phyloP scores from a whole-genome alignment of 2,329 filamentous ascomycete species.

The Neonectria magnoliae region DNA sequence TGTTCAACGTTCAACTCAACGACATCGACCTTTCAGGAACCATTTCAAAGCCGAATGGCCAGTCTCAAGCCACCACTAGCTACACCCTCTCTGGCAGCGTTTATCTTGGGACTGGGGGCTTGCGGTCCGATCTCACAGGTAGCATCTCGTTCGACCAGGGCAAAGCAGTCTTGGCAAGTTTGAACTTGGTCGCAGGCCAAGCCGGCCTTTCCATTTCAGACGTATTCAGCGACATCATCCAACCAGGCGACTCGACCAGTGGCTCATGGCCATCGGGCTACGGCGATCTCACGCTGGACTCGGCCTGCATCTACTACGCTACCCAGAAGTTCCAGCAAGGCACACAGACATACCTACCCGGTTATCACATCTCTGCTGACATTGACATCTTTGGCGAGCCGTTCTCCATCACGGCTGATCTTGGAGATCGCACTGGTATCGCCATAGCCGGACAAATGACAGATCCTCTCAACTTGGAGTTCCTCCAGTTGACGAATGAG shows the following conservation, averaged over 20 bases:
- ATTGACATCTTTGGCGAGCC: neutral
- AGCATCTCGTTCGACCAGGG: constrained; percentile 1
- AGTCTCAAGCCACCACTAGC: neutral
- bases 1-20: too few relatives aligned
- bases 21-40: too few relatives aligned
- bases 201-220: neutral
- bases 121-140: neutral
- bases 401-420: neutral
- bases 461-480: neutral
- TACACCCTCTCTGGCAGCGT: neutral
- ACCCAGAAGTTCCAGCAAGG: neutral
- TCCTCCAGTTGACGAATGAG: neutral
- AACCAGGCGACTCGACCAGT: neutral
- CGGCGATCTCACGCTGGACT: neutral
- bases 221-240: too few relatives aligned
- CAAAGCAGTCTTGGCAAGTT: neutral
- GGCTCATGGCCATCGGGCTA: constrained; percentile 1
- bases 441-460: neutral
- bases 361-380: constrained; percentile 4
- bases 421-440: constrained; percentile 1
- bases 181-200: neutral
- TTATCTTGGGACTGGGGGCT: neutral
- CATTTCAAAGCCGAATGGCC: neutral
- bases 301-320: neutral
- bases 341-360: neutral